A percentile compares a stretch with the other conserved stretches of the same genome.
These are phyloP conservation scores for Incumbomyces delicatus DNA, from an alignment of 2,329 filamentous ascomycete species.

Conservation along the genomic window DNA sequence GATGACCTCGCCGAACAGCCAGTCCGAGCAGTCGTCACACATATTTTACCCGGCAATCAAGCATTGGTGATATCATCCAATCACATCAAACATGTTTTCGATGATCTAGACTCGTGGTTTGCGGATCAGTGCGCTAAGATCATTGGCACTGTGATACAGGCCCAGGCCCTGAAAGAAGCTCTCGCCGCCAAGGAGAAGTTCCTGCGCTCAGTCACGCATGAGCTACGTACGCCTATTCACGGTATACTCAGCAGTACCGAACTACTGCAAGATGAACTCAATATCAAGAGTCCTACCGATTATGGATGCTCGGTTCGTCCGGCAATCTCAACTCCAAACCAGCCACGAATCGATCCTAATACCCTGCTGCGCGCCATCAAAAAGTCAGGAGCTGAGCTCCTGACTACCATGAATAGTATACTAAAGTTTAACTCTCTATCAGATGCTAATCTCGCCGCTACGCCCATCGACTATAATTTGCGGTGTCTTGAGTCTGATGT, in stretches of 20 bases:
- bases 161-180: conserved; percentile 30
- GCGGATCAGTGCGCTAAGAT: conserved; percentile 32
- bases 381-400: conserved; percentile 33
- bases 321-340: too few species aligned
- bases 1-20: conserved; percentile 6
- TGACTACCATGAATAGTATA: conserved; percentile 37
- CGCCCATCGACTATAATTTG: conserved; percentile 11
- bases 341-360: too few species aligned
- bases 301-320: too few species aligned
- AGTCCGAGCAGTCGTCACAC: conserved; percentile 30
- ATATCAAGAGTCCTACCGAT: too few species aligned
- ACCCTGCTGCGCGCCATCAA: conserved; percentile 23
- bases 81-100: conserved; percentile 36
- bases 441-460: conserved; percentile 8
- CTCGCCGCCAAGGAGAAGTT: conserved; percentile 37
- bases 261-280: conserved; percentile 34
- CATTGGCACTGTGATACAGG: conserved; percentile 32
- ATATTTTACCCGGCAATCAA: conserved; percentile 24
- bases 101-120: conserved; percentile 40
- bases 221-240: conserved; percentile 41
- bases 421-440: conserved; percentile 28
- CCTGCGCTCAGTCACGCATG: conserved; percentile 37
- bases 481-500: conserved; percentile 26
- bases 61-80: conserved; percentile 31
- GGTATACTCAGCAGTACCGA: conserved; percentile 36